Base-by-base conservation (phyloP, 768 basidiomycete genomes). In the Suillus alpinus region DNA sequence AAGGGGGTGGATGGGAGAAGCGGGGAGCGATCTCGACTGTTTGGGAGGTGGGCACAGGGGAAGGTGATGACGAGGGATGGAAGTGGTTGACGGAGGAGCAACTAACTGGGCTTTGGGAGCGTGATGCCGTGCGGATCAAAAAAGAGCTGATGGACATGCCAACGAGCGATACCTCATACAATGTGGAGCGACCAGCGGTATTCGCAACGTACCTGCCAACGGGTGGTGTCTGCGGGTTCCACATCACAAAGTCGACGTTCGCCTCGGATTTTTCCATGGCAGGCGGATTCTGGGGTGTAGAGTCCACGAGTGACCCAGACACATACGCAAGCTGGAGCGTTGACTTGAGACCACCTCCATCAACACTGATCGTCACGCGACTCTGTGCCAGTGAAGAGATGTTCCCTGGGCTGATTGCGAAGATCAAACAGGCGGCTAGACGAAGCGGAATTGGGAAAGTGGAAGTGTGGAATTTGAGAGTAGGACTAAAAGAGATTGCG, bases 381-480 rank as follows among this genome's bases (percentile, higher is more conserved):
- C 52, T 85, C 18, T 69, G 73, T 12, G 69, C 68, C 10, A 62
- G 58, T 18, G 58, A 68, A 14, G 66, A 69, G 3, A 63, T 67
- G 6, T 79, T 85, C 52, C 64, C 65, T 4, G 65, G 37, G 3
- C 66, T 85, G 16, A 62, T 85, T 16, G 60, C 53, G 10, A 71
- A 65, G 39, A 67, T 83, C 6, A 68, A 75, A 59, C 64, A 72
- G 29, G 66, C 73, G 14, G 81, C 82, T 26, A 66, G 61, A 46
- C 67, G 71, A 43, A 62, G 73, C 59, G 72, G 72, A 5, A 65
- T 81, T 56, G 66, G 70, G n/a, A 73, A 58, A 39, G 67, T 86
- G 31, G 84, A 85, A 61, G 66, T 80, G 5, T 85, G 83, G 79
- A 81, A 80, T 63, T 57, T 84, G 39, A 73, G 78, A 1, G 43